Conservation (phyloP, 1,139 yeast species). For the Scheffersomyces segobiensis region DNA sequence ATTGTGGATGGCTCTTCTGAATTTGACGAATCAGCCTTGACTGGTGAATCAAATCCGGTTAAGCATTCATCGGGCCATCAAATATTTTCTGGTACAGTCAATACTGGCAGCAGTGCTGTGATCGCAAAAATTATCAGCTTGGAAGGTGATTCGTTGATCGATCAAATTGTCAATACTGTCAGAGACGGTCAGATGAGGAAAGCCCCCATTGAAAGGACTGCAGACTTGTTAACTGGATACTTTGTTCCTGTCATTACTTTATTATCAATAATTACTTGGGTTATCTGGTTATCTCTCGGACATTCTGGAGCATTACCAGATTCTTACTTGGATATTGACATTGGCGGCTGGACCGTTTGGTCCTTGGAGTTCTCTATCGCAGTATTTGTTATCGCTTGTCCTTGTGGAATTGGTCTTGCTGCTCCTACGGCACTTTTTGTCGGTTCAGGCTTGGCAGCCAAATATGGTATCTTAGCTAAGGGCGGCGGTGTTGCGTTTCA, state of each 20-base stretch:
- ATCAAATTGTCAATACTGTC: constrained; percentile 69
- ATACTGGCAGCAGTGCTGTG: constrained; percentile 55
- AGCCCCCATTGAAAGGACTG: constrained; percentile 74
- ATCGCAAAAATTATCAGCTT: constrained; percentile 59
- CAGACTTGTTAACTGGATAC: constrained; percentile 68
- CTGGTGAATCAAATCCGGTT: constrained; percentile 67
- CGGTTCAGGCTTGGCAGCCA: constrained; percentile 49
- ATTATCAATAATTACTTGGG: constrained; percentile 64
- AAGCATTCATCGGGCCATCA: constrained; percentile 56
- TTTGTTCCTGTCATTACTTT: constrained; percentile 71
- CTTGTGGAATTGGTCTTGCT: constrained; percentile 50
- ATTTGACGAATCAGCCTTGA: constrained; percentile 76
- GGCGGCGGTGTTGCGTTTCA: constrained; percentile 86
- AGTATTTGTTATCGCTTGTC: constrained; percentile 64
- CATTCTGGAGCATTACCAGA: constrained; percentile 54
- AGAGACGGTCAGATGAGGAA: constrained; percentile 72
- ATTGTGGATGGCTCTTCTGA: constrained; percentile 56
- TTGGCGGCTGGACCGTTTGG: constrained; percentile 81
- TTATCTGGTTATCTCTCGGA: constrained; percentile 66
- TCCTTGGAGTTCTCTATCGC: constrained; percentile 75
- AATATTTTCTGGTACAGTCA: constrained; percentile 72
- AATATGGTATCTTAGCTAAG: constrained; percentile 69
- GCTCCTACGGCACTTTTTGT: constrained; percentile 52
- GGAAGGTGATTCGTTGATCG: constrained; percentile 66
- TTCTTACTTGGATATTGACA: constrained; percentile 57